phyloP scores from a whole-genome alignment of 2,329 filamentous ascomycete species.

The Hypoxylon sp. region DNA sequence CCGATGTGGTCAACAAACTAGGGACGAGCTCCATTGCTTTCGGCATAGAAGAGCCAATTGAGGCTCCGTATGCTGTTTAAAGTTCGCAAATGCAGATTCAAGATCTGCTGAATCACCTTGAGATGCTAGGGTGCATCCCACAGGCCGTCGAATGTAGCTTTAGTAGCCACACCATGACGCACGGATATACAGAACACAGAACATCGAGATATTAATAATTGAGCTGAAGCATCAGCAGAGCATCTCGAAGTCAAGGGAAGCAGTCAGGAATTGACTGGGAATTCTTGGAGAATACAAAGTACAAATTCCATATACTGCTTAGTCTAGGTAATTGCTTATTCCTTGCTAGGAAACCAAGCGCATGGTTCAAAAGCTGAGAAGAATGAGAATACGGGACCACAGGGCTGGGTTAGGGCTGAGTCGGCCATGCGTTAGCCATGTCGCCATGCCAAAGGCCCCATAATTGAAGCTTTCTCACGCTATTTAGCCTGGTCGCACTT shows the following conservation, averaged over 20 bases:
- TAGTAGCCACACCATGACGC: background rate
- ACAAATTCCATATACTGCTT: too few species aligned
- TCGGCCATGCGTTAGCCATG: background rate
- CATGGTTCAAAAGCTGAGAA: too few species aligned
- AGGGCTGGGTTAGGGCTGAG: background rate
- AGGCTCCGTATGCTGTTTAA: constrained; percentile 11
- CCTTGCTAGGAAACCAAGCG: too few species aligned
- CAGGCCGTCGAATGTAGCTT: background rate
- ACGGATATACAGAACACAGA: background rate
- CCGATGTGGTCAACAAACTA: background rate
- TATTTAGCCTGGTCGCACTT: background rate
- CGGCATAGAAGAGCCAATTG: constrained; percentile 10
- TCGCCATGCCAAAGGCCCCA: constrained; percentile 5
- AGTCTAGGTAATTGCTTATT: too few species aligned
- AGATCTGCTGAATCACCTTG: constrained; percentile 5
- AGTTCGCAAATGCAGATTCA: constrained; percentile 10
- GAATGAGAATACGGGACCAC: background rate
- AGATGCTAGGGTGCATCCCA: constrained; percentile 2
- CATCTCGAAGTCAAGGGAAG: too few species aligned
- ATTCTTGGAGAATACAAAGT: too few species aligned
- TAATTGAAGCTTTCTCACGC: constrained; percentile 30
- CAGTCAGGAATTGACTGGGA: too few species aligned
- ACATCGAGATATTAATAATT: background rate
- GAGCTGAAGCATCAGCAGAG: too few species aligned
- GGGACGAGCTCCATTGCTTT: constrained; percentile 8